Percentiles rank a stretch among this genome's conserved stretches.
These are phyloP conservation scores for Capsicum pubescens DNA, from an alignment of 257 asterid species.

Conservation along the genomic window DNA sequence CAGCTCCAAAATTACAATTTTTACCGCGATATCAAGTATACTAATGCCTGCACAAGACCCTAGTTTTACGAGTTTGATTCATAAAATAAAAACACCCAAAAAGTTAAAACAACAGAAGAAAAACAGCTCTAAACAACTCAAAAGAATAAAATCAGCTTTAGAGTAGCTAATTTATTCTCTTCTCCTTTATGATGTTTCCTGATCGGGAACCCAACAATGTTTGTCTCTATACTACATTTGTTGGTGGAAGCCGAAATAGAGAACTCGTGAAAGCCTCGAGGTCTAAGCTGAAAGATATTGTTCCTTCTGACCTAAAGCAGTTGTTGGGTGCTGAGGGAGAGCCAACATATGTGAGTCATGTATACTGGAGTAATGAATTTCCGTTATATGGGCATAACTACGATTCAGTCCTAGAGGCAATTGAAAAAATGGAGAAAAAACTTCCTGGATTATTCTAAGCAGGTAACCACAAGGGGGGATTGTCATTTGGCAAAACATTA, in stretches of 20 bases:
- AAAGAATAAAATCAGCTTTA: neutral
- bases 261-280: slow-evolving; percentile 88
- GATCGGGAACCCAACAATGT: slow-evolving; percentile 87
- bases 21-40: neutral
- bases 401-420: slow-evolving; percentile 63
- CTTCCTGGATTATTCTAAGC: slow-evolving; percentile 93
- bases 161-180: slow-evolving; percentile 38
- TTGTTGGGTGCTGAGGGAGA: slow-evolving; percentile 86
- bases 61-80: neutral
- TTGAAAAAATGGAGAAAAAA: slow-evolving; percentile 76
- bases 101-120: neutral
- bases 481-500: slow-evolving; percentile 91
- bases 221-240: slow-evolving; percentile 85
- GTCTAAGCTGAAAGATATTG: slow-evolving; percentile 78
- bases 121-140: neutral
- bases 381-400: slow-evolving; percentile 76
- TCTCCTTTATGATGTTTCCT: slow-evolving; percentile 94
- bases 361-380: slow-evolving; percentile 86
- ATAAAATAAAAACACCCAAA: neutral
- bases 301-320: slow-evolving; percentile 78
- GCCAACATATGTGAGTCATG: slow-evolving; percentile 74
- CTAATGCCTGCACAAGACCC: neutral
- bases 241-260: slow-evolving; percentile 85
- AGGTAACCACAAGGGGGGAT: slow-evolving; percentile 93
- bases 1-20: neutral